Conservation (phyloP, 2,329 filamentous ascomycete genomes). For the Gyromitra esculenta region DNA sequence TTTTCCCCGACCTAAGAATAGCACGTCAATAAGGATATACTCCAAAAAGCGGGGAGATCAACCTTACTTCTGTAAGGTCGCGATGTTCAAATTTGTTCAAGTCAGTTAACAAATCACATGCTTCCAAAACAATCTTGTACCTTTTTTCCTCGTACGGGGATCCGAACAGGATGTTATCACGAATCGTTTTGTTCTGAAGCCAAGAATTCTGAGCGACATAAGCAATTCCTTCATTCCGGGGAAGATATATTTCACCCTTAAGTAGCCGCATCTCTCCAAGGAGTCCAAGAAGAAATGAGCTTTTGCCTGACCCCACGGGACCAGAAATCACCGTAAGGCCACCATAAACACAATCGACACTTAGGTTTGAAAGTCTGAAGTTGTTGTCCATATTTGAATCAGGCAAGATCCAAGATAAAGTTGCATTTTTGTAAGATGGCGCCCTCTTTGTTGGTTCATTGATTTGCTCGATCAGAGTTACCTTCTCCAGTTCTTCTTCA, state of each 20-base stretch:
- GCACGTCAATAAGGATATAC: not conserved
- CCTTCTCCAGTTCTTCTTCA: conserved; percentile 48
- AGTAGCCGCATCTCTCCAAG: conserved; percentile 68
- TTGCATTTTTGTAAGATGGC: conserved; percentile 43
- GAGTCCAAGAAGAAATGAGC: conserved; percentile 63
- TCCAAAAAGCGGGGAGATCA: conserved; percentile 57
- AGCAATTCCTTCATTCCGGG: conserved; percentile 66
- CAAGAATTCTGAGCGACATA: conserved; percentile 72
- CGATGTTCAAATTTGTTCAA: conserved; percentile 67
- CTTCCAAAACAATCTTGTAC: conserved; percentile 70
- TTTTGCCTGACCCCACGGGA: conserved; percentile 62
- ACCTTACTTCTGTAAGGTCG: conserved; percentile 70
- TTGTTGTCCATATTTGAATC: conserved; percentile 44
- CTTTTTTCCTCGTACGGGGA: conserved; percentile 66
- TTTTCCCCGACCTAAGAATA: conserved; percentile 35
- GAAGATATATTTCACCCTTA: conserved; percentile 63
- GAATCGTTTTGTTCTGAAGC: conserved; percentile 73
- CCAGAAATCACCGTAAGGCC: conserved; percentile 61
- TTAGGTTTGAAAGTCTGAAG: conserved; percentile 58
- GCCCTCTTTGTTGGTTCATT: conserved; percentile 9
- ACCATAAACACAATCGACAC: conserved; percentile 59
- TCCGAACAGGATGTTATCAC: conserved; percentile 73
- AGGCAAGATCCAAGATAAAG: conserved; percentile 45
- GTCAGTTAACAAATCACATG: conserved; percentile 69
- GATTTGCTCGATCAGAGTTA: conserved; percentile 1